Base-by-base conservation (phyloP, 2,329 filamentous ascomycete species). In the Pseudogymnoascus sp. region DNA sequence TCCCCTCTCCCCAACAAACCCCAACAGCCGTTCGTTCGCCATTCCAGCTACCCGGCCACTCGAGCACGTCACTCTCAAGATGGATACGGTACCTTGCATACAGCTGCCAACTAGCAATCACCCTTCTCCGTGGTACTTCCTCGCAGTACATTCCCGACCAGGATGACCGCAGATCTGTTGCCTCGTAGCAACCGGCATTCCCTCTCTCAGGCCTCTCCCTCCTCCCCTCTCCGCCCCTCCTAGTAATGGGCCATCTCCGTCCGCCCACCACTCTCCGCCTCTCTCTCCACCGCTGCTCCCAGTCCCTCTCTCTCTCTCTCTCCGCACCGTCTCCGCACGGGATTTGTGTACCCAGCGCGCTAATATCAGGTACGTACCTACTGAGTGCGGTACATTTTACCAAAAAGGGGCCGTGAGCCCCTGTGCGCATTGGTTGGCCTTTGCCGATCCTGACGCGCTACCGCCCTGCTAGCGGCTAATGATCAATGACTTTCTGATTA, bases 131-230 rank as follows among this genome's bases (percentile, higher is more conserved):
- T 19, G 24, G 19, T 44, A 44, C 40, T 24, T 31, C 1, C 47
- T 53, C 26, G 47, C 47, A 31, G 47, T 53, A 53, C 26, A 16
- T 31, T 2, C 47, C n/a, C 1, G 26, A 53, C 47, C 47, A 53
- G 47, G 47, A 31, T 53, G 26, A 53, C 47, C 47, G 47, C 47
- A 16, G 47, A 53, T 53, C 47, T 53, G 47, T 53, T 53, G 47
- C 26, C 47, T 31, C 47, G 14, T 53, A 53, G 47, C 47, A 53
- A 53, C 47, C 14, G 47, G 14, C 26, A n/a, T 24, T 24, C n/a
- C 26, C 14, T 14, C 19, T 7, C 21, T 47, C 26, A 6, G 2
- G 6, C n/a, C 24, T 31, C 10, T 8, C 6, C 26, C 4, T 6
- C 44, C 24, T 29, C 44, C 24, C 14, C n/a, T 11, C 14, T 31